Percentiles rank a stretch among this genome's conserved stretches.
phyloP scores from a whole-genome alignment of 2,329 filamentous ascomycete genomes.

The Colletotrichum cuscutae region DNA sequence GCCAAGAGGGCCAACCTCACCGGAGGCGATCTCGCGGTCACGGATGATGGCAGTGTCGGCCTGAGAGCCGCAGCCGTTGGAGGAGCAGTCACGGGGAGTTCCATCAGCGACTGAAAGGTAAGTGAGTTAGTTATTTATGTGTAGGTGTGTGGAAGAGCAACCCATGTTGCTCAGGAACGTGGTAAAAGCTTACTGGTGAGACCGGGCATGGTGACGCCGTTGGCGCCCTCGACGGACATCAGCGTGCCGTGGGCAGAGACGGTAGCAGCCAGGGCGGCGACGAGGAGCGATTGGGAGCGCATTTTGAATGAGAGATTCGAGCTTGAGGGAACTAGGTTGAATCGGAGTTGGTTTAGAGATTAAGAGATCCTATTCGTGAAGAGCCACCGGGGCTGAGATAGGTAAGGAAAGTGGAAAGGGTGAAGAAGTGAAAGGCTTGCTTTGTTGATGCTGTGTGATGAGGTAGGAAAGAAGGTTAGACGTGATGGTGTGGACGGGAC shows the following conservation, averaged over 20 bases:
- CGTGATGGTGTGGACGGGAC: conserved; percentile 26
- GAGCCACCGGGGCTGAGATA: conserved; percentile 30
- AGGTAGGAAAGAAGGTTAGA: background rate
- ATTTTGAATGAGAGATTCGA: conserved; percentile 32
- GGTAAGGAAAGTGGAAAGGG: conserved; percentile 9
- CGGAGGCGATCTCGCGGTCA: conserved; percentile 64
- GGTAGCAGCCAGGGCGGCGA: conserved; percentile 48
- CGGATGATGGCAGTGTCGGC: conserved; percentile 78
- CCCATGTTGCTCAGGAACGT: no score
- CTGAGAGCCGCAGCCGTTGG: conserved; percentile 71
- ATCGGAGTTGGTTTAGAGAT: conserved; percentile 21
- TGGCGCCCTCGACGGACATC: conserved; percentile 66
- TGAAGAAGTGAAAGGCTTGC: conserved; percentile 29
- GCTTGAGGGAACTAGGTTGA: conserved; percentile 1
- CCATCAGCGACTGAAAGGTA: conserved; percentile 65
- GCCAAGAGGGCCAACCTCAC: conserved; percentile 67
- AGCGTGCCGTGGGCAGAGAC: conserved; percentile 69
- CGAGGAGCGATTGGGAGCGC: conserved; percentile 45
- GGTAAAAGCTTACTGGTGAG: conserved; percentile 45
- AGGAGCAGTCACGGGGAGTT: conserved; percentile 74
- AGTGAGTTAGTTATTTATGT: conserved; percentile 1
- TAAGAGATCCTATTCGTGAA: conserved; percentile 10
- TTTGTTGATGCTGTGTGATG: conserved; percentile 33
- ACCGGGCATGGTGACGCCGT: conserved; percentile 71
- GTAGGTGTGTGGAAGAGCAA: background rate